These are phyloP conservation scores for Pestalotiopsis sp. DNA, from an alignment of 2,329 filamentous ascomycete species.

Conservation along the genomic window DNA sequence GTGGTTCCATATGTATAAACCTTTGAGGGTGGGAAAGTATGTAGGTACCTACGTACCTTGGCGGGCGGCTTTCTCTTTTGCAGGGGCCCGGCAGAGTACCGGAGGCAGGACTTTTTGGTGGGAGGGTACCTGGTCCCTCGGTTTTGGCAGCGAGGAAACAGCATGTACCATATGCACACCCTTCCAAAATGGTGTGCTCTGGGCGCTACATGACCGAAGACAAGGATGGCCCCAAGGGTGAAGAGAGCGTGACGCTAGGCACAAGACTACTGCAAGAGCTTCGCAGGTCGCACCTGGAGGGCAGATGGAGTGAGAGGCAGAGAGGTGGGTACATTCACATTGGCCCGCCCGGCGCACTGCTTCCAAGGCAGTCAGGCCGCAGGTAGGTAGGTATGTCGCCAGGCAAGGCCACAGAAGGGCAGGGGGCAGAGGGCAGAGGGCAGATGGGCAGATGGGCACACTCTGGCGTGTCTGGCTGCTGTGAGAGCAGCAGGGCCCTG, in stretches of 20 bases:
- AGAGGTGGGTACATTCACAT: background rate
- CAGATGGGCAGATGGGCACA: background rate
- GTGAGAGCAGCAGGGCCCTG: background rate
- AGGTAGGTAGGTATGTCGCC: background rate
- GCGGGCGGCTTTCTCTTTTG: background rate
- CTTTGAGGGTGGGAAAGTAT: background rate
- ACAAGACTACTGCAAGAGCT: constrained; percentile 1
- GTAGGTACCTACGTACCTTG: background rate
- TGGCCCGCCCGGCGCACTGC: background rate
- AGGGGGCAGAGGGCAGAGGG: no score
- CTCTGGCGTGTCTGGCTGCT: background rate
- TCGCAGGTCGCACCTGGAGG: constrained; percentile 1
- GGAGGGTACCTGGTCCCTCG: constrained; percentile 8
- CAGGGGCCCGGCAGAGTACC: constrained; percentile 8
- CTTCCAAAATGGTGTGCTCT: constrained; percentile 13
- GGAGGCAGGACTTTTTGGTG: background rate
- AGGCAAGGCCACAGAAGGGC: background rate
- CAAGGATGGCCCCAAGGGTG: background rate
- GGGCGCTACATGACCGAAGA: constrained; percentile 11
- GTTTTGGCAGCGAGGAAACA: background rate
- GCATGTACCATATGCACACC: constrained; percentile 5
- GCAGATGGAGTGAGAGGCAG: background rate
- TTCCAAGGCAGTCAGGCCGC: background rate
- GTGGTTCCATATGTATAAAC: constrained; percentile 15
- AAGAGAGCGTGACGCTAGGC: constrained; percentile 6